Evolutionary conservation across 805 yeast species (phyloP), one percentile per base, ranked within the genome.

Genomic region (Candida piceae): DNA sequence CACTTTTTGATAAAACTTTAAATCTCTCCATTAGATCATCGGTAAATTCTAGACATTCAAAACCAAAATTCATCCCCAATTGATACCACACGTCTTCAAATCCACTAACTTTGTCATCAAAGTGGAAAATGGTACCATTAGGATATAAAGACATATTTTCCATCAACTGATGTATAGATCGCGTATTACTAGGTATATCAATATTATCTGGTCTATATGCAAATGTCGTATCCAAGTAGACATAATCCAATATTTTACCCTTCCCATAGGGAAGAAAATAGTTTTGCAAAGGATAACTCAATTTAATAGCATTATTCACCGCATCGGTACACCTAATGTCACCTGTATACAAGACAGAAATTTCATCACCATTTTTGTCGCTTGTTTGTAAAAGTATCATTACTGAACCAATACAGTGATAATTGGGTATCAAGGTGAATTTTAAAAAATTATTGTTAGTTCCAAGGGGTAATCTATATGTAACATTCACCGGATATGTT

Each of bases 201-300:
- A 43, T 42, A 12, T 47, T 38, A 2, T 32, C 32, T 2, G 17
- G 7, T 21, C 48, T 28, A 29, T 41, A 47, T 2, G 44, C 39
- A 38, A 45, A 50, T 2, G 50, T 49, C 4, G 53, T 46, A 29
- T 50, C 55, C 18, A 50, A 18, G 26, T 49, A 50, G 6, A 50
- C 25, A 5, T 36, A 31, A 22, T 40, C 34, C 3, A 49, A 13
- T 17, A 15, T 16, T n/a, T 21, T 28, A 3, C 32, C 15, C 15
- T 27, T 19, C 5, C 27, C 23, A 8, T 16, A 15, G n/a, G 32
- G 34, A 7, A 12, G 12, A 16, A 34, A 22, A 16, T 21, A 34
- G 3, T 16, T 15, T 13, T 34, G 36, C 11, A 28, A 28, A 3
- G 28, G 23, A 11, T 12, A 22, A 22, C 38, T 37, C 16, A 24